Conservation (phyloP, 345 rosid genomes). For the Combretum micranthum region DNA sequence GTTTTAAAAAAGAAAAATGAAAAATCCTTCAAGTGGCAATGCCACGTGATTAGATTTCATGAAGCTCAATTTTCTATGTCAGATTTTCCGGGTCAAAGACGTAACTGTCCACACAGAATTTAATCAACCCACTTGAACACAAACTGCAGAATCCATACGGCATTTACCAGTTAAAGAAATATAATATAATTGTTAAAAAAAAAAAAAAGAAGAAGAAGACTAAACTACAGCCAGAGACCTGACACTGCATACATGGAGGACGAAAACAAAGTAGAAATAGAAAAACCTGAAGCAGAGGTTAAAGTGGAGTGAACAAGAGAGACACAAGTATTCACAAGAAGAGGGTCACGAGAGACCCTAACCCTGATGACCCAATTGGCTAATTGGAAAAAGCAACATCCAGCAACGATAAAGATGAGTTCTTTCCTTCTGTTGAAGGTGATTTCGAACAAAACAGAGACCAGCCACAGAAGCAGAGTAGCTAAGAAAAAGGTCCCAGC, state of each 20-base stretch:
- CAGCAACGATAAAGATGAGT: constrained; percentile 46
- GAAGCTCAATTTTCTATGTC: no score
- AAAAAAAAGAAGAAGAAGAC: neutral
- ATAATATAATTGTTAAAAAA: no score
- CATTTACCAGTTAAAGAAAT: no score
- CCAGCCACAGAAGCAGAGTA: constrained; percentile 75
- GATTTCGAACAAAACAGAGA: constrained; percentile 76
- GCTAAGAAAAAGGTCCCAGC: constrained; percentile 62
- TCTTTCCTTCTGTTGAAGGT: constrained; percentile 46
- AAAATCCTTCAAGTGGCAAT: no score
- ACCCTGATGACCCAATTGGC: constrained; percentile 58
- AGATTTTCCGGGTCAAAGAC: no score
- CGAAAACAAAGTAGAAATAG: neutral
- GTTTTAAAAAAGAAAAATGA: no score
- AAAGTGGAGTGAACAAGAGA: constrained; percentile 81
- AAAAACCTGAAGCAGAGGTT: constrained; percentile 70
- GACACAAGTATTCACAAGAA: constrained; percentile 79
- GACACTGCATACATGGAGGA: neutral
- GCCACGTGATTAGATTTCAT: no score
- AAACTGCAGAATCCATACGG: no score
- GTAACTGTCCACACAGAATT: no score
- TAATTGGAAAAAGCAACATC: constrained; percentile 54
- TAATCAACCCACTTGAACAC: no score
- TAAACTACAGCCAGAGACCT: neutral
- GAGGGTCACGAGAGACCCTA: constrained; percentile 67